phyloP scores from a whole-genome alignment of 345 rosid species.

The Populus tremula region DNA sequence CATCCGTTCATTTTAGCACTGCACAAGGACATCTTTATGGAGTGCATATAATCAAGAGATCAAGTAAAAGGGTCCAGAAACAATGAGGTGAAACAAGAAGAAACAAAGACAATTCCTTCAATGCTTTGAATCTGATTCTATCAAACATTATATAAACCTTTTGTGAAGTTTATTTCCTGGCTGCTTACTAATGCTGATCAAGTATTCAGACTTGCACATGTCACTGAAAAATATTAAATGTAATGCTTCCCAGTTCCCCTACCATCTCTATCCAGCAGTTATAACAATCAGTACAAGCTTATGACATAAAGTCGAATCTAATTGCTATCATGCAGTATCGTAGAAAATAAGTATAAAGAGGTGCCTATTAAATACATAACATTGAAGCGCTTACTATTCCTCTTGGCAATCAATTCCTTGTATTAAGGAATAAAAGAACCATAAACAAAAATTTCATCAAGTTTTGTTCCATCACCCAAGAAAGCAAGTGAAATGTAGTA shows the following conservation, averaged over 20 bases:
- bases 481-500: not conserved
- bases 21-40: not conserved
- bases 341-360: not conserved
- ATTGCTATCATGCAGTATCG: not conserved
- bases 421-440: not conserved
- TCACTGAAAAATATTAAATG: too few relatives aligned
- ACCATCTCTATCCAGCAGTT: not conserved
- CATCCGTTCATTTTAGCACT: not conserved
- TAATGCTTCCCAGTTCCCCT: not conserved
- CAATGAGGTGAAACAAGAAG: not conserved
- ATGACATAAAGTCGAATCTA: not conserved
- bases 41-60: not conserved
- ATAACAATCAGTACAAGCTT: not conserved
- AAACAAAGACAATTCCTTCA: not conserved
- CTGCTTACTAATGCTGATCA: not conserved
- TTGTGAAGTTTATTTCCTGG: not conserved
- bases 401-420: not conserved
- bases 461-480: not conserved
- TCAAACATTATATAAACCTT: not conserved
- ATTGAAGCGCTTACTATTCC: not conserved
- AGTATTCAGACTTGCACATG: not conserved
- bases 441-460: not conserved
- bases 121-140: not conserved
- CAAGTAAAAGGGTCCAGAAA: not conserved
- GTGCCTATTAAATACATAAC: not conserved